Evolutionary conservation across 805 yeast species (phyloP).

Genomic region (Wickerhamia fluorescens): DNA sequence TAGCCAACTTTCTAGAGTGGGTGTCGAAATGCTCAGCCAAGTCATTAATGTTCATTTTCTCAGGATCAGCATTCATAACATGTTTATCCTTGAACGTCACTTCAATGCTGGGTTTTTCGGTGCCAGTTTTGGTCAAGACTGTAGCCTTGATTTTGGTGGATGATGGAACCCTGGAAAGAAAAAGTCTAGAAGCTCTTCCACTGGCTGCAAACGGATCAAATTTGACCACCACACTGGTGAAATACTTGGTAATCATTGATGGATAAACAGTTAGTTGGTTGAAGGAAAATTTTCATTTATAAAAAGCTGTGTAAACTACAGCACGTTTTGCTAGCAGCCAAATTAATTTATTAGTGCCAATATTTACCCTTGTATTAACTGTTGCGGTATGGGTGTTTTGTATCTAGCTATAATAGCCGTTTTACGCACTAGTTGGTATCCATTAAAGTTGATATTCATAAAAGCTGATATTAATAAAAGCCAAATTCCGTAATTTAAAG

Average conservation of each 20-base stretch:
- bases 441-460: no score
- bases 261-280: conserved; percentile 1
- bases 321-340: no score
- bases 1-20: conserved; percentile 71
- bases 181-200: conserved; percentile 64
- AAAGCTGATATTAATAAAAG: no score
- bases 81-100: conserved; percentile 80
- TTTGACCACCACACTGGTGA: conserved; percentile 65
- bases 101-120: conserved; percentile 51
- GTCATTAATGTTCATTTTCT: conserved; percentile 55
- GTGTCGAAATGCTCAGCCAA: conserved; percentile 63
- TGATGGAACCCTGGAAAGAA: conserved; percentile 77
- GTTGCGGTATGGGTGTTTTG: no score
- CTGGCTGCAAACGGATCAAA: conserved; percentile 73
- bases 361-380: no score
- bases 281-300: not conserved
- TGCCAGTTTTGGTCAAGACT: conserved; percentile 42
- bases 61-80: conserved; percentile 61
- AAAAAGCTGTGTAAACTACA: no score
- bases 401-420: no score
- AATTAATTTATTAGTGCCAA: no score
- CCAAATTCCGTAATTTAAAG: no score
- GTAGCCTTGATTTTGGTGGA: conserved; percentile 59
- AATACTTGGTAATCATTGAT: conserved; percentile 89
- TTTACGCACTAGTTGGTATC: no score